These are phyloP conservation scores for Leishmania turanica DNA, from an alignment of 208 protist species.

Conservation along the genomic window DNA sequence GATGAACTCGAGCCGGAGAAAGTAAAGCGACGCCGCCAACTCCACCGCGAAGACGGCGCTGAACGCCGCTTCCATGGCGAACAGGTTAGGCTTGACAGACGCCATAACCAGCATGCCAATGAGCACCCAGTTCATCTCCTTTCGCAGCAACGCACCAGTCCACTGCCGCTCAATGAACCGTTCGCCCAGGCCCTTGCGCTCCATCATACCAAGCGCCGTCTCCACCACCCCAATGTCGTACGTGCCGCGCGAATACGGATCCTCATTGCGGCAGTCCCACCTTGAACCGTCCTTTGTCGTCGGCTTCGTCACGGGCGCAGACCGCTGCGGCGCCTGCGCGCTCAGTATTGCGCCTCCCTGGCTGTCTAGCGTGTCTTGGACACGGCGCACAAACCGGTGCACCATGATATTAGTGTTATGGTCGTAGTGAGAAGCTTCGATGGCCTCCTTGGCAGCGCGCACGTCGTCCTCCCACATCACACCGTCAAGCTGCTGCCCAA, in stretches of 20 bases:
- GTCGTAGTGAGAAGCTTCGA: conserved; percentile 79
- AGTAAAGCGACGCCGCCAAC: conserved; percentile 61
- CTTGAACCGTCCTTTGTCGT: conserved; percentile 17
- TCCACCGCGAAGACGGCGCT: conserved; percentile 59
- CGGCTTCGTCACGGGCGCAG: neutral
- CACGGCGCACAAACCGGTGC: conserved; percentile 58
- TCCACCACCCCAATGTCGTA: conserved; percentile 77
- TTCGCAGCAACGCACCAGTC: conserved; percentile 46
- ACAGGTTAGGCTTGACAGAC: conserved; percentile 59
- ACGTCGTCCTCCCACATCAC: conserved; percentile 81
- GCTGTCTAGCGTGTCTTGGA: conserved; percentile 58
- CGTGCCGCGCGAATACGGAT: conserved; percentile 54
- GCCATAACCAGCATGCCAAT: conserved; percentile 64
- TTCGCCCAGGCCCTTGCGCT: conserved; percentile 47
- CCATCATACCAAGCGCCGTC: conserved; percentile 61
- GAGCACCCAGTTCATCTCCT: conserved; percentile 64
- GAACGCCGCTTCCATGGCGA: conserved; percentile 66
- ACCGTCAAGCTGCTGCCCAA: conserved; percentile 71
- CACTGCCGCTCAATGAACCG: conserved; percentile 71
- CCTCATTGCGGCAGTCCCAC: conserved; percentile 88
- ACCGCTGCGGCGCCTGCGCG: neutral
- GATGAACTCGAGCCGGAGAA: conserved; percentile 66
- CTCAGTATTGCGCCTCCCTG: conserved; percentile 29
- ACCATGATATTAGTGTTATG: conserved; percentile 52
- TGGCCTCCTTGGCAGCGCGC: conserved; percentile 76